Conservation (phyloP, 2,329 filamentous ascomycete genomes). For the Ophiocordyceps camponoti-floridani region DNA sequence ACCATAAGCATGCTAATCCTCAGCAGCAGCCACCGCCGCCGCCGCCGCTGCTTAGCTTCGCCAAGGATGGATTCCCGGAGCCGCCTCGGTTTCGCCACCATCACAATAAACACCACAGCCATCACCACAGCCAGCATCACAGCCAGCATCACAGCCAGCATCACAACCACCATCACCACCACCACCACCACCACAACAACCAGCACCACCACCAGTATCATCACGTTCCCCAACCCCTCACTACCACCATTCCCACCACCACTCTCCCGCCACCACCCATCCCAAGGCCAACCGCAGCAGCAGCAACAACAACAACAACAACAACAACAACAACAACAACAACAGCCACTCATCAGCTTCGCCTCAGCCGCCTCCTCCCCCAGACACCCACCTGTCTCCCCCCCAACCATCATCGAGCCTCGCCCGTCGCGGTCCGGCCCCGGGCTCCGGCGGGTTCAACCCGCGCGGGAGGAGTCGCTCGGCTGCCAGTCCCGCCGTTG, state of each 20-base stretch:
- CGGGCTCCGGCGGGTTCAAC: too few species aligned
- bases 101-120: slow-evolving; percentile 21
- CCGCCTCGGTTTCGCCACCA: slow-evolving; percentile 39
- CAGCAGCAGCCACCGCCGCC: slow-evolving; percentile 23
- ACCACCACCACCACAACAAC: not conserved
- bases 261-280: not conserved
- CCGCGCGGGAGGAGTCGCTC: slow-evolving; percentile 9
- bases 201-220: not conserved
- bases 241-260: not conserved
- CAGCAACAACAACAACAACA: too few species aligned
- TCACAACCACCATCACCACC: not conserved
- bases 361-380: slow-evolving; percentile 14
- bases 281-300: slow-evolving; percentile 16
- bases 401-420: not conserved
- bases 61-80: slow-evolving; percentile 34
- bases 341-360: slow-evolving; percentile 21
- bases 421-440: not conserved
- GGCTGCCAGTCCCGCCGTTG: slow-evolving; percentile 4
- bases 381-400: slow-evolving; percentile 1
- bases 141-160: not conserved
- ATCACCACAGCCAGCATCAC: not conserved
- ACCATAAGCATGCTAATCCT: not conserved
- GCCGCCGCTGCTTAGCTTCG: slow-evolving; percentile 49
- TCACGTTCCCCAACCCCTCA: too few species aligned
- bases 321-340: too few species aligned